A percentile compares a stretch with the other conserved stretches of the same genome.
Evolutionary conservation across 1,139 yeast species (phyloP).

Genomic region (Scheffersomyces parashehatae): DNA sequence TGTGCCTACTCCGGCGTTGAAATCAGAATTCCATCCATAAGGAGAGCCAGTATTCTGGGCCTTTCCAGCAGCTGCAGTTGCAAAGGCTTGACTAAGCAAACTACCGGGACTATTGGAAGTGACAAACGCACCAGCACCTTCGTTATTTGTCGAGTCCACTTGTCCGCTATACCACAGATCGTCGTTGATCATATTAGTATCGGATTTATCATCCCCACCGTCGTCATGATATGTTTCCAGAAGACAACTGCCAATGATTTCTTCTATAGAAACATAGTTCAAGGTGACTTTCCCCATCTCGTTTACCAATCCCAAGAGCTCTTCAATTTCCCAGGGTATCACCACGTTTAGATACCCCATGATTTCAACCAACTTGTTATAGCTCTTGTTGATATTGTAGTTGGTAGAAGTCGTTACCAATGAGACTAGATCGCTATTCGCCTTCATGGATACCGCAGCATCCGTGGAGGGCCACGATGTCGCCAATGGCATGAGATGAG

Average conservation of each 20-base stretch:
- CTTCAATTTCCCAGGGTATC: constrained; percentile 61
- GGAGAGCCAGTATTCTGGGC: not conserved
- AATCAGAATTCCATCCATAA: not conserved
- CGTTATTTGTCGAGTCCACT: not conserved
- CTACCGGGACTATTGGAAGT: not conserved
- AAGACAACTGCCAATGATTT: constrained; percentile 61
- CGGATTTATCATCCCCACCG: not conserved
- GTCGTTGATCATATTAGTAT: not conserved
- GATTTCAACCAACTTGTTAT: constrained; percentile 39
- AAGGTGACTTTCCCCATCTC: constrained; percentile 57
- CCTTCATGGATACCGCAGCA: constrained; percentile 7
- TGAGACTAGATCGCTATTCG: constrained; percentile 8
- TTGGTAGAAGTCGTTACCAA: constrained; percentile 6
- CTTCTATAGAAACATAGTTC: constrained; percentile 62
- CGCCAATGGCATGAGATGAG: constrained; percentile 11
- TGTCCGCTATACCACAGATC: not conserved
- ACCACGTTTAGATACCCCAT: constrained; percentile 48
- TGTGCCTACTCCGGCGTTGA: not conserved
- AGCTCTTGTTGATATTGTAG: constrained; percentile 27
- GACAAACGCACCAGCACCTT: not conserved
- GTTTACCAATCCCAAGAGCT: constrained; percentile 55
- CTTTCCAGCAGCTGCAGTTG: constrained; percentile 1
- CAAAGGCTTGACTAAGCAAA: not conserved
- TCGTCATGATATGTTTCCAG: constrained; percentile 32
- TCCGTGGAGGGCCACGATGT: constrained; percentile 27